Base-by-base conservation (phyloP, 495 filamentous ascomycete genomes). In the Podospora didyma region DNA sequence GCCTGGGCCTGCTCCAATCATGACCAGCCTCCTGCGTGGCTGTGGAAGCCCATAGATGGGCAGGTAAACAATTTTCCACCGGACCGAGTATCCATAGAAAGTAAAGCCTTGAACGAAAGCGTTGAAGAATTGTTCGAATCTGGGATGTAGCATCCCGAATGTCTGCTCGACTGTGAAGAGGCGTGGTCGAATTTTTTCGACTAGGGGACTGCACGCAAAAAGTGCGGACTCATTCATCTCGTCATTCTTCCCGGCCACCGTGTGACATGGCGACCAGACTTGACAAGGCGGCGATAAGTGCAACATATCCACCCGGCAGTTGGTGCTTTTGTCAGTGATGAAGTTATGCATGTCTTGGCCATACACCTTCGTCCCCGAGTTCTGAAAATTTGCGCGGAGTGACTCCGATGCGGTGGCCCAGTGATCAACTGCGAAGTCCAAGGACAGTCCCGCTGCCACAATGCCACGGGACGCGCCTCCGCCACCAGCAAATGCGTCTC, bases 281-380 rank as follows among this genome's bases (percentile, higher is more conserved):
- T 94, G 89, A 49, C 93, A 97, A 0, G 93, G 92, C 0, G 90
- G 90, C 0, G 89, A 94, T 0, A 93, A 67, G 53, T 97, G 92
- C 2, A 88, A 73, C 19, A 96, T 74, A 61, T 96, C 91, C 42
- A 42, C 3, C n/a, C 39, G 10, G 39, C 5, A 17, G 39, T 42
- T 42, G 39, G n/a, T 5, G 2, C 12, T 7, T 16, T 42, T 42
- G 5, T 42, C 39, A 16, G 10, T 51, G 53, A 75, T 70, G 17
- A 90, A 82, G 7, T 83, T 64, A 35, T 79, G 62, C 6, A 80
- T 79, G 2, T 75, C 67, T 19, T 73, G 63, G 1, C 74, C 19
- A 48, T 80, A 77, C 0, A 76, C 72, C 0, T 68, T 53, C 0
- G 73, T 19, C n/a, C n/a, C n/a, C n/a, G n/a, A n/a, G 11, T 31